Base-by-base conservation (phyloP, 345 rosid genomes). In the Iberis pinnata region DNA sequence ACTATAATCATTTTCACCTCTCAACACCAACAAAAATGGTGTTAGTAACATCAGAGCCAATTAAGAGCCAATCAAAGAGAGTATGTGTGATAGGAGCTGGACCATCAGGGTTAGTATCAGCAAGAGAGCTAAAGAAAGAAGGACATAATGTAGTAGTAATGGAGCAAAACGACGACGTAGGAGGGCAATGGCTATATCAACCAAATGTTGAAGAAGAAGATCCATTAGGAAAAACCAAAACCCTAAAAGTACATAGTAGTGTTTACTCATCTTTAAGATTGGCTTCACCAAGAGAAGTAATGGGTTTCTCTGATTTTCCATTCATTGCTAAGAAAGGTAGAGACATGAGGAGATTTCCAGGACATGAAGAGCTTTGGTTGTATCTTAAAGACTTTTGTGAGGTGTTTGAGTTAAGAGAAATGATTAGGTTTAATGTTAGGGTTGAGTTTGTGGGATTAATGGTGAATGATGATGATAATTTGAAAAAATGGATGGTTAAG, bases 71-170 rank as follows among this genome's bases (percentile, higher is more conserved):
- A 8, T 56, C 54, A 64, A 54, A 69, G 61, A 80, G 79, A 83
- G 96, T 90, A 2, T 84, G 96, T 47, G 98, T 90, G 53, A 90
- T 90, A n/a, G 98, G 98, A 0, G 96, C 96, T 2, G 98, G 98
- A 41, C 87, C 96, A 0, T 73, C 98, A 12, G 98, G 98, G 44
- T 76, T 90, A 27, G 96, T 80, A 44, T 83, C 84, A 1, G 95
- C 89, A 9, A 80, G 92, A 57, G 98, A 90, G 80, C 64, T 90
- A 33, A 77, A 82, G 54, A 87, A 84, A 64, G 95, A 82, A 70
- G 96, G 95, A 1, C 96, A 87, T 57, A 49, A 5, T 0, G 92
- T 70, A 64, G 87, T 80, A 46, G 84, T 87, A 0, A 22, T 83
- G 68, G 95, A 89, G 58, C 95, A 86, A 68, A 83, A 71, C 69